A percentile compares a stretch with the other conserved stretches of the same genome.
These are phyloP conservation scores for Penicillium coprophilum DNA, from an alignment of 495 filamentous ascomycete species.

Conservation along the genomic window DNA sequence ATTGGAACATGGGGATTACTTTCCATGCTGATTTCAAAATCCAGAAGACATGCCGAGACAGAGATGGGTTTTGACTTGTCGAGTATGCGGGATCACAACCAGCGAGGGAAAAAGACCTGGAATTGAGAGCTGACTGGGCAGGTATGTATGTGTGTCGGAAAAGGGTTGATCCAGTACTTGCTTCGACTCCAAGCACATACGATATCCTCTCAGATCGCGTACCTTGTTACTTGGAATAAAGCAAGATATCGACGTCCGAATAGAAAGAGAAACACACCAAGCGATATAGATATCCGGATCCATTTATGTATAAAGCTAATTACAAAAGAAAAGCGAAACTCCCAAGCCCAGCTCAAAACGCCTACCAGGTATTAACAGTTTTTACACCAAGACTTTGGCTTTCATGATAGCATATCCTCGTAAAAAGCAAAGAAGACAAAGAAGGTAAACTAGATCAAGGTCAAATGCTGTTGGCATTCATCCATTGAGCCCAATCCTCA, in stretches of 20 bases:
- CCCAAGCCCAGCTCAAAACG: conserved; percentile 15
- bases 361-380: conserved; percentile 26
- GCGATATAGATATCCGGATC: not conserved
- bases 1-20: not conserved
- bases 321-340: not conserved
- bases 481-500: conserved; percentile 49
- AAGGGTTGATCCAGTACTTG: not conserved
- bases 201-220: too few species aligned
- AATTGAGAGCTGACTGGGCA: not conserved
- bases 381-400: conserved; percentile 18
- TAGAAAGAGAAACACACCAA: too few species aligned
- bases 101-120: not conserved
- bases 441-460: not conserved
- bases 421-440: conserved; percentile 9
- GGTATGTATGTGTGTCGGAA: not conserved
- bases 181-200: too few species aligned
- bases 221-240: too few species aligned
- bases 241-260: too few species aligned
- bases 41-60: not conserved
- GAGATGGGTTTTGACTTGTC: not conserved
- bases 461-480: conserved; percentile 30
- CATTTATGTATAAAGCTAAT: conserved; percentile 3
- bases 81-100: not conserved
- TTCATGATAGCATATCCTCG: conserved; percentile 29
- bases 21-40: not conserved